Conservation (phyloP, 2,329 filamentous ascomycete genomes). For the Venturia effusa region DNA sequence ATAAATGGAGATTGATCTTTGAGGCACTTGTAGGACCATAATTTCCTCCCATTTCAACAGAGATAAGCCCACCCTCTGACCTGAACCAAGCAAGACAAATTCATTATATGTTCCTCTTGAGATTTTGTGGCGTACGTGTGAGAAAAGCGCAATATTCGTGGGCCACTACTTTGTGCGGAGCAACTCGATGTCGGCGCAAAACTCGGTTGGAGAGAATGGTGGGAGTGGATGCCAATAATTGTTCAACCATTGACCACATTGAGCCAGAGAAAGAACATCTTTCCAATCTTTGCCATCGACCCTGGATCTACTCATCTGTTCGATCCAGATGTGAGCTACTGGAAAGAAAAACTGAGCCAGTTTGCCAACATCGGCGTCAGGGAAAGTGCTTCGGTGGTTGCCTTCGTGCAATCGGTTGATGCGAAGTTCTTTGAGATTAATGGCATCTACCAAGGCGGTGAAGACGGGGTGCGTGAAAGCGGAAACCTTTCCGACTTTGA, state of each 20-base stretch:
- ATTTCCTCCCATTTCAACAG: not conserved
- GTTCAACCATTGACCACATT: not conserved
- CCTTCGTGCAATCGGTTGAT: not conserved
- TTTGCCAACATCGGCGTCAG: not conserved
- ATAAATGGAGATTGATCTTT: not conserved
- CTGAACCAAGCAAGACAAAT: not conserved
- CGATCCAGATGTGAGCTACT: not conserved
- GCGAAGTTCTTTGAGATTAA: not conserved
- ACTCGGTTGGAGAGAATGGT: not conserved
- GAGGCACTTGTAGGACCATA: not conserved
- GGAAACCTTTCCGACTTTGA: not conserved
- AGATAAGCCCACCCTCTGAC: not conserved
- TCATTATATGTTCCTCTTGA: not conserved
- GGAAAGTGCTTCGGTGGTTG: not conserved
- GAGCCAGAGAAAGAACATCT: not conserved
- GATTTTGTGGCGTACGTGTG: not conserved
- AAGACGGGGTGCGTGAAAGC: not conserved
- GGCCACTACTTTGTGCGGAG: not conserved
- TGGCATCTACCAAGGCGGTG: not conserved
- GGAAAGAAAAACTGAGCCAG: not conserved
- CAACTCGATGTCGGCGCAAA: not conserved
- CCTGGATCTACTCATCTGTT: not conserved
- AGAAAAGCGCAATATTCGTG: not conserved
- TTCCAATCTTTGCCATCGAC: not conserved
- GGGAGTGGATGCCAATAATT: not conserved